phyloP scores from a whole-genome alignment of 1,139 yeast genomes.

The Yamadazyma epiphylla region DNA sequence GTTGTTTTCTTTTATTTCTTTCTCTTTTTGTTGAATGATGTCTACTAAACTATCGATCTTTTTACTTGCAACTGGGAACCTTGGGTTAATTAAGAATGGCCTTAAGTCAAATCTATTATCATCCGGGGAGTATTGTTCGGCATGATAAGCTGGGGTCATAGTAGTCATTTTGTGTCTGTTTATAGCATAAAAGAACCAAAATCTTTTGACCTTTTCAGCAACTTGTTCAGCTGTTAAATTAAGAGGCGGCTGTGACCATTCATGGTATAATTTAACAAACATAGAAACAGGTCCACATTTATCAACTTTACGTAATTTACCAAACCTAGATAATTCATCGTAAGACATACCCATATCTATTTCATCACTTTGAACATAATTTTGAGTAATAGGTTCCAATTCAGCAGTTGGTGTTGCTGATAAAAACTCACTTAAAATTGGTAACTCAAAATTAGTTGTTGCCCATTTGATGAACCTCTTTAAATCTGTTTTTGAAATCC shows the following conservation, averaged over 20 bases:
- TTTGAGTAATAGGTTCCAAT: conserved; percentile 88
- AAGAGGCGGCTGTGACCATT: conserved; percentile 75
- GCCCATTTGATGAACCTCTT: conserved; percentile 85
- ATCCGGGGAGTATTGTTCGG: conserved; percentile 96
- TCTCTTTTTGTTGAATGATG: conserved; percentile 39
- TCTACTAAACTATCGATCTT: conserved; percentile 78
- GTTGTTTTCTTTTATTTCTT: conserved; percentile 20
- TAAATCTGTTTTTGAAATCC: conserved; percentile 89
- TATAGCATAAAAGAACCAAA: conserved; percentile 89
- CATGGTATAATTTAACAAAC: conserved; percentile 85
- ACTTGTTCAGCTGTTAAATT: conserved; percentile 75
- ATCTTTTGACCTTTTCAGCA: conserved; percentile 87
- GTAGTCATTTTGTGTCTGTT: conserved; percentile 97
- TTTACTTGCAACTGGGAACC: conserved; percentile 84
- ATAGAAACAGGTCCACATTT: conserved; percentile 95
- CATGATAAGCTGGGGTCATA: conserved; percentile 94
- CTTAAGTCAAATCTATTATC: conserved; percentile 94
- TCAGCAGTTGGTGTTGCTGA: conserved; percentile 97
- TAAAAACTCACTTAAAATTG: conserved; percentile 72
- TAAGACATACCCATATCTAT: conserved; percentile 98
- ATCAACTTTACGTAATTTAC: conserved; percentile 85
- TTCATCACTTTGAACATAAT: conserved; percentile 93
- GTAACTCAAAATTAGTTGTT: conserved; percentile 60
- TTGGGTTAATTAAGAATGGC: conserved; percentile 89
- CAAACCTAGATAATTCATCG: conserved; percentile 87